Evolutionary conservation across 2,329 filamentous ascomycete genomes (phyloP).

Genomic region (Pezicula radicicola): DNA sequence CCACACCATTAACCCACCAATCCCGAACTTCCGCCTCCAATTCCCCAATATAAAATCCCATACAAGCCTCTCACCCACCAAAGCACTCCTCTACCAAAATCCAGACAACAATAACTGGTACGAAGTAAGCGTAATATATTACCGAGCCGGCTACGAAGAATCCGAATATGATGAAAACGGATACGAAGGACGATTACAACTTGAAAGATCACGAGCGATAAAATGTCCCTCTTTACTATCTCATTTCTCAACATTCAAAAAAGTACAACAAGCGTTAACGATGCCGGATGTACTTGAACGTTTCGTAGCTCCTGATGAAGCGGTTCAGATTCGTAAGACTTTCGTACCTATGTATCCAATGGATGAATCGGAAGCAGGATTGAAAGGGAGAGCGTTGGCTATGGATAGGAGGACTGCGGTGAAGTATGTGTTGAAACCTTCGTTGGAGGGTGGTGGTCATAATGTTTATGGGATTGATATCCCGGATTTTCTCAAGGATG

Average conservation of each 20-base stretch:
- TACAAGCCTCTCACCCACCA: slow-evolving; percentile 26
- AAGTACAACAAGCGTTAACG: slow-evolving; percentile 38
- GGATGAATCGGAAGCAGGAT: slow-evolving; percentile 28
- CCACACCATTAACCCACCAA: slow-evolving; percentile 18
- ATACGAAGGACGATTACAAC: slow-evolving; percentile 25
- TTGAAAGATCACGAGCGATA: slow-evolving; percentile 38
- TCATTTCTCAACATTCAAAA: slow-evolving; percentile 40
- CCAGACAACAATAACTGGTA: slow-evolving; percentile 21
- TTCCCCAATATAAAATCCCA: slow-evolving; percentile 30
- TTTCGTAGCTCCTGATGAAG: slow-evolving; percentile 29
- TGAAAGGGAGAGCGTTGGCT: slow-evolving; percentile 23
- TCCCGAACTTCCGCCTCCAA: slow-evolving; percentile 34
- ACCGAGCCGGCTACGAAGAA: slow-evolving; percentile 39
- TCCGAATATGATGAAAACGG: slow-evolving; percentile 34
- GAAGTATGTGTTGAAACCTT: slow-evolving; percentile 39
- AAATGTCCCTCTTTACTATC: slow-evolving; percentile 40
- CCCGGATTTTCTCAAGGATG: slow-evolving; percentile 26
- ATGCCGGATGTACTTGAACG: slow-evolving; percentile 28
- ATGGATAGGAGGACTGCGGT: slow-evolving; percentile 16
- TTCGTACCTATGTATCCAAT: slow-evolving; percentile 36
- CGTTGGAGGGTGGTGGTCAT: slow-evolving; percentile 39
- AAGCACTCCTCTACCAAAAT: slow-evolving; percentile 33
- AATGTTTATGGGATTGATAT: slow-evolving; percentile 38
- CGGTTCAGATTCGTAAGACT: slow-evolving; percentile 25
- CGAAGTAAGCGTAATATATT: slow-evolving; percentile 40